Evolutionary conservation across 1,284 basidiomycete species (phyloP).

Genomic region (Clitocybe nebularis): DNA sequence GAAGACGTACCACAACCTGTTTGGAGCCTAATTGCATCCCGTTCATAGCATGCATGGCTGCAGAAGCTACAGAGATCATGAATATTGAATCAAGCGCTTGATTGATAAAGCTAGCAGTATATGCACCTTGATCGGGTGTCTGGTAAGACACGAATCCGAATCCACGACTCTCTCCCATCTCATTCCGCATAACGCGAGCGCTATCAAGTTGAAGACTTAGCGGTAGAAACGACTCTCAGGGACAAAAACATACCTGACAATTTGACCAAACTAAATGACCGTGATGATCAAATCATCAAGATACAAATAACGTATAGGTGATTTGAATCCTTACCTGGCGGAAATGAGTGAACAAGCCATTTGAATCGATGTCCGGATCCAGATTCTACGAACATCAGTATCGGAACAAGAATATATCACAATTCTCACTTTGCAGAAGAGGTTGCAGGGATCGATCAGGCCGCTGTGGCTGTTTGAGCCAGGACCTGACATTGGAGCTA

Average conservation of each 20-base stretch:
- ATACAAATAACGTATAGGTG: slow-evolving; percentile 12
- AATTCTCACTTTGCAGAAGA: slow-evolving; percentile 75
- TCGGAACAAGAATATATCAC: not conserved
- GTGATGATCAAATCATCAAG: too few species aligned
- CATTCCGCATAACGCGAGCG: slow-evolving; percentile 92
- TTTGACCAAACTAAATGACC: slow-evolving; percentile 66
- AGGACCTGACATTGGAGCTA: slow-evolving; percentile 68
- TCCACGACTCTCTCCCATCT: slow-evolving; percentile 78
- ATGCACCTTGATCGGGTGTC: slow-evolving; percentile 75
- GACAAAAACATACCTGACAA: slow-evolving; percentile 61
- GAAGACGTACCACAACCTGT: slow-evolving; percentile 79
- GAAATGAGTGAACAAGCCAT: slow-evolving; percentile 79
- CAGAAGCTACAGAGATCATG: slow-evolving; percentile 42
- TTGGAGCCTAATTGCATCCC: slow-evolving; percentile 68
- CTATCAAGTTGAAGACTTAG: too few species aligned
- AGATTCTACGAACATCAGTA: slow-evolving; percentile 56
- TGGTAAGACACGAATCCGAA: slow-evolving; percentile 96
- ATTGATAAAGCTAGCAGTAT: not conserved
- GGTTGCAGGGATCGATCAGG: slow-evolving; percentile 86
- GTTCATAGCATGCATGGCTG: slow-evolving; percentile 80
- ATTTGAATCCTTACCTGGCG: slow-evolving; percentile 51
- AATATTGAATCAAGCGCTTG: slow-evolving; percentile 6
- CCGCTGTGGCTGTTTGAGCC: slow-evolving; percentile 80
- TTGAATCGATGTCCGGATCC: slow-evolving; percentile 80
- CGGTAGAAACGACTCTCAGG: too few species aligned